These are phyloP conservation scores for Capsicum baccatum DNA, from an alignment of 257 asterid genomes.

Conservation along the genomic window DNA sequence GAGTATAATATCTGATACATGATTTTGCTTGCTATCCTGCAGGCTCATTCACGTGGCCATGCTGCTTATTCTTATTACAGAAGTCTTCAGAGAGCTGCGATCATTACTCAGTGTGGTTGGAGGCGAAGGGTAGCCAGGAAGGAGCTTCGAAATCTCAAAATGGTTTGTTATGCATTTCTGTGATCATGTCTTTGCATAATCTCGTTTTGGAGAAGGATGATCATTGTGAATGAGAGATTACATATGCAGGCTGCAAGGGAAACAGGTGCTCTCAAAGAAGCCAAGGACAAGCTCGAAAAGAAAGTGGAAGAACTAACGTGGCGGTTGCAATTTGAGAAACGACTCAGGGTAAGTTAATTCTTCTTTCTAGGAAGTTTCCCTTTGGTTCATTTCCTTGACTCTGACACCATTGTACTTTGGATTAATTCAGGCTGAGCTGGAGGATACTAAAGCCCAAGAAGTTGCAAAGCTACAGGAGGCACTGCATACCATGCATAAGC, in stretches of 20 bases:
- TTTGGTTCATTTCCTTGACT: conserved; percentile 27
- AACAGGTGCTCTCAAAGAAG: conserved; percentile 97
- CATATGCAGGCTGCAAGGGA: conserved; percentile 83
- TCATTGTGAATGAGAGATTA: conserved; percentile 15
- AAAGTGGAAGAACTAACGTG: conserved; percentile 99
- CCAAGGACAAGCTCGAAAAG: conserved; percentile 97
- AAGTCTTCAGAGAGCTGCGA: conserved; percentile 81
- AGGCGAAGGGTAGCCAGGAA: conserved; percentile 84
- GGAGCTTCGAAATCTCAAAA: conserved; percentile 89
- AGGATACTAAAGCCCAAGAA: conserved; percentile 94
- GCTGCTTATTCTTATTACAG: conserved; percentile 66
- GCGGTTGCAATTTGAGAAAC: conserved; percentile 97
- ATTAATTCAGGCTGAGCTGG: conserved; percentile 81
- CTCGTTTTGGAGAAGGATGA: conserved; percentile 17
- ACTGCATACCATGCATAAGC: conserved; percentile 71
- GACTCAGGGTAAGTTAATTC: conserved; percentile 69
- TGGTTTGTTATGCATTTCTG: conserved; percentile 53
- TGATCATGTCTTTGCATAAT: background rate
- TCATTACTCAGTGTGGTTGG: conserved; percentile 95
- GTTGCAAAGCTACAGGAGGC: conserved; percentile 82
- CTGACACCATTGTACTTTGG: conserved; percentile 37
- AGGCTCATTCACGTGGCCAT: conserved; percentile 83
- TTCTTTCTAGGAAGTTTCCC: background rate
- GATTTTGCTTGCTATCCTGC: conserved; percentile 41
- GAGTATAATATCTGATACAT: conserved; percentile 26